Evolutionary conservation across 768 basidiomycete genomes (phyloP), one percentile per base, ranked within the genome.

Genomic region (Termitomyces sp.): DNA sequence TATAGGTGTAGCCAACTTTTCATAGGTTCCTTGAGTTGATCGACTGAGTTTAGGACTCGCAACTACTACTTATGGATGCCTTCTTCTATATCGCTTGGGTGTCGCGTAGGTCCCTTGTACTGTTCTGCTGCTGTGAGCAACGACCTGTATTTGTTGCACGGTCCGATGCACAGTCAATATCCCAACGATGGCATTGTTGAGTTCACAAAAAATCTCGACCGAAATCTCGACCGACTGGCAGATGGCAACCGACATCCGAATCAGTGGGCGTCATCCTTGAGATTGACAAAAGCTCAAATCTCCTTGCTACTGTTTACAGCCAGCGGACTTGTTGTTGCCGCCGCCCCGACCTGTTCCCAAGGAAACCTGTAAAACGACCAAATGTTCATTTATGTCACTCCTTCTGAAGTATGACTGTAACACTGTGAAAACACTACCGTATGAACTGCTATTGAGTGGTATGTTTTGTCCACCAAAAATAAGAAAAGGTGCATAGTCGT

Each of bases 191-290:
- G 21, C 8, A 14, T 49, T 53, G 48, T 43, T 25, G 39, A 30
- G 49, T 32, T 39, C 45, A 34, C 42, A 27, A 30, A 57, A 23
- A 25, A 49, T n/a, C n/a, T n/a, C n/a, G n/a, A n/a, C n/a, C n/a
- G 50, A 25, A 39, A n/a, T n/a, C n/a, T n/a, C 49, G 51, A 52
- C 56, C 17, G 28, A 39, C 16, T 62, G 55, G 44, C 57, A 56
- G 58, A 59, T 57, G 55, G 41, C 44, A 55, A 59, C 58, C 58
- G 14, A 54, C 55, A 27, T 57, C 34, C 30, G 40, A 46, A 50
- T 49, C 40, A 11, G 34, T 23, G 45, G 30, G 32, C 8, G 25
- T 44, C 34, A 51, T 50, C 47, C 53, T 46, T 49, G 27, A 40
- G 23, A 19, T 48, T 28, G 27, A 45, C n/a, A 44, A 35, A 51